Conservation (phyloP, 2,329 filamentous ascomycete species). For the Colletotrichum siamense region DNA sequence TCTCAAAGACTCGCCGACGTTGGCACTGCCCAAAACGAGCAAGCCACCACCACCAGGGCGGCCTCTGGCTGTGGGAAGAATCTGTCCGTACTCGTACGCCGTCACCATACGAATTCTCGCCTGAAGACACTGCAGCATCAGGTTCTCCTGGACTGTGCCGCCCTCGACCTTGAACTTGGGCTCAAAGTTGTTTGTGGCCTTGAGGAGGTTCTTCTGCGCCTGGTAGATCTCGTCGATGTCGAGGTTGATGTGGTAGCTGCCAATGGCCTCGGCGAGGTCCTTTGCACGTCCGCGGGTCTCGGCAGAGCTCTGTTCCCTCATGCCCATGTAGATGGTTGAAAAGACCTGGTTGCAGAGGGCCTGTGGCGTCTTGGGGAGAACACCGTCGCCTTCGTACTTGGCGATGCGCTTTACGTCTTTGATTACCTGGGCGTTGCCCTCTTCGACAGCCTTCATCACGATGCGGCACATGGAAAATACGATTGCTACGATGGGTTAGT, state of each 20-base stretch:
- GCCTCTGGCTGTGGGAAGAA: slow-evolving; percentile 64
- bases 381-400: slow-evolving; percentile 25
- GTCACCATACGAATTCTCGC: slow-evolving; percentile 67
- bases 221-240: slow-evolving; percentile 74
- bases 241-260: slow-evolving; percentile 74
- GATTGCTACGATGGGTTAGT: slow-evolving; percentile 26
- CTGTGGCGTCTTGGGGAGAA: slow-evolving; percentile 58
- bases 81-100: slow-evolving; percentile 63
- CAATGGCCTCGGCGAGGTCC: slow-evolving; percentile 65
- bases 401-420: slow-evolving; percentile 42
- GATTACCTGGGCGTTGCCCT: slow-evolving; percentile 42
- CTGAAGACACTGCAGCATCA: slow-evolving; percentile 58
- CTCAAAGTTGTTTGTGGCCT: slow-evolving; percentile 62
- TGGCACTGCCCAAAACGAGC: slow-evolving; percentile 71
- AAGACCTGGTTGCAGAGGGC: slow-evolving; percentile 54
- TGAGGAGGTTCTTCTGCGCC: slow-evolving; percentile 65
- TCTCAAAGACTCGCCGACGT: slow-evolving; percentile 56
- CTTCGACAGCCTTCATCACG: slow-evolving; percentile 56
- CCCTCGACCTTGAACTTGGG: slow-evolving; percentile 65
- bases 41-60: slow-evolving; percentile 62
- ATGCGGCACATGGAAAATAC: slow-evolving; percentile 59
- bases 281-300: slow-evolving; percentile 73
- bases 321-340: slow-evolving; percentile 73
- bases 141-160: slow-evolving; percentile 64
- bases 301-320: slow-evolving; percentile 65